Base-by-base conservation (phyloP, 108 stramenopile species). In the Pseudonitzschia multistriata region DNA sequence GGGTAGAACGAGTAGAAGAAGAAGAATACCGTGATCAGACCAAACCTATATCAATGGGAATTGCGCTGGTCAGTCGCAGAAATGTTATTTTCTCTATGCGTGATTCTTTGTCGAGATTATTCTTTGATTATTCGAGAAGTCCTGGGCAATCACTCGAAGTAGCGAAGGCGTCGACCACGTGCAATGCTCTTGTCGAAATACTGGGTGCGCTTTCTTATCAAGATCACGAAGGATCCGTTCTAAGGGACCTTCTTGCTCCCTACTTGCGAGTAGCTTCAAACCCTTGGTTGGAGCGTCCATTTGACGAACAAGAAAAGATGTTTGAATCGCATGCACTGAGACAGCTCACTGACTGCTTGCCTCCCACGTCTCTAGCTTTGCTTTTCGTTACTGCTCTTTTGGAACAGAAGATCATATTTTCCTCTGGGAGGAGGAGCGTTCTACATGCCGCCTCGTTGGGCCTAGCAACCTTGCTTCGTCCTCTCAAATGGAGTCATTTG, bases 321-420 rank as follows among this genome's bases (percentile, higher is more conserved):
- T 87, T 89, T 67, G 75, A 66, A 49, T 36, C 64, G 15, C 57
- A 55, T 47, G 74, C 85, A 30, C 83, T 86, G n/a, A 69, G 64
- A 52, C 80, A 82, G 40, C 67, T 94, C 24, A 68, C 85, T 35
- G 70, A 85, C 33, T 86, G 86, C 25, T 62, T 94, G 39, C 87
- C 90, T 36, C 90, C 89, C 40, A 81, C 85, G 2, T 87, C 93
- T 39, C 71, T 94, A 37, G 88, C 90, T 13, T 73, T 94, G 31
- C 60, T 89, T 31, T 90, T 90, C 52, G 70, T 88, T 2, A 79
- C 93, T 10, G 72, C 82, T 7, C 74, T 94, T 28, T 59, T 94
- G 59, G 93, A 94, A 62, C 93, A 94, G 67, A 94, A 94, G 85
- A 83, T 94, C 70, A 79, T 94, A 1, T 67, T 94, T 0, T 83